A percentile compares a stretch with the other conserved stretches of the same genome.
Evolutionary conservation across 768 basidiomycete genomes (phyloP).

Genomic region (Albatrellus ellisii): DNA sequence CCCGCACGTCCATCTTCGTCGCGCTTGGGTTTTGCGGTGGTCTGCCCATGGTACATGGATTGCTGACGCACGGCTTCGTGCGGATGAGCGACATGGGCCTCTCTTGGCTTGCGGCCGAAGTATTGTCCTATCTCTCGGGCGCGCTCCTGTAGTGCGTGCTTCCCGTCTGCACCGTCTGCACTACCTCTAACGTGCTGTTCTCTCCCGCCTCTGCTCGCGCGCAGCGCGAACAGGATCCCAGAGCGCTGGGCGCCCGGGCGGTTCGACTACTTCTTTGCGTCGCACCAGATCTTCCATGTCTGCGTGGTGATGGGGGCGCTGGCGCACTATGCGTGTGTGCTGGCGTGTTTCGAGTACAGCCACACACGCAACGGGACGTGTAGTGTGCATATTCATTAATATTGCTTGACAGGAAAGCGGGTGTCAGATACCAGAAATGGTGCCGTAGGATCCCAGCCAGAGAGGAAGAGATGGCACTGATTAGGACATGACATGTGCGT

Average conservation of each 20-base stretch:
- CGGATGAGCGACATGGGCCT: slow-evolving; percentile 55
- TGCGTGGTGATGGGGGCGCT: slow-evolving; percentile 64
- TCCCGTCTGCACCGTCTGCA: no score
- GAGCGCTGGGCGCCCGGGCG: slow-evolving; percentile 62
- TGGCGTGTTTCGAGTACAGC: slow-evolving; percentile 46
- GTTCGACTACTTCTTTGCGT: slow-evolving; percentile 70
- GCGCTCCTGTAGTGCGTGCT: slow-evolving; percentile 72
- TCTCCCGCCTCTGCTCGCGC: slow-evolving; percentile 15
- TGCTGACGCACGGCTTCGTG: slow-evolving; percentile 46
- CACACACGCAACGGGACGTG: slow-evolving; percentile 21
- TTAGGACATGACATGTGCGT: no score
- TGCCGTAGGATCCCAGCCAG: no score
- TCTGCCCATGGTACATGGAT: slow-evolving; percentile 54
- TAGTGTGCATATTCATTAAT: no score
- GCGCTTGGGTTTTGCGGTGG: slow-evolving; percentile 59
- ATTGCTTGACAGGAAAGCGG: no score
- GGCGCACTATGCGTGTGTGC: slow-evolving; percentile 46
- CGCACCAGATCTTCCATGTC: slow-evolving; percentile 86
- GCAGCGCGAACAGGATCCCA: slow-evolving; percentile 73
- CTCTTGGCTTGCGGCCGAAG: slow-evolving; percentile 55
- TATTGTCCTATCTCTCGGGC: slow-evolving; percentile 64
- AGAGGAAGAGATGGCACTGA: no score
- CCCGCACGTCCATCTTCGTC: slow-evolving; percentile 71
- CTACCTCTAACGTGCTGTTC: slow-evolving; percentile 12
- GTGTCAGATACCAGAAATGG: no score